Evolutionary conservation across 177 flowering plant species (phyloP), one percentile per base, ranked within the genome.

Genomic region (Vitis hybrid): DNA sequence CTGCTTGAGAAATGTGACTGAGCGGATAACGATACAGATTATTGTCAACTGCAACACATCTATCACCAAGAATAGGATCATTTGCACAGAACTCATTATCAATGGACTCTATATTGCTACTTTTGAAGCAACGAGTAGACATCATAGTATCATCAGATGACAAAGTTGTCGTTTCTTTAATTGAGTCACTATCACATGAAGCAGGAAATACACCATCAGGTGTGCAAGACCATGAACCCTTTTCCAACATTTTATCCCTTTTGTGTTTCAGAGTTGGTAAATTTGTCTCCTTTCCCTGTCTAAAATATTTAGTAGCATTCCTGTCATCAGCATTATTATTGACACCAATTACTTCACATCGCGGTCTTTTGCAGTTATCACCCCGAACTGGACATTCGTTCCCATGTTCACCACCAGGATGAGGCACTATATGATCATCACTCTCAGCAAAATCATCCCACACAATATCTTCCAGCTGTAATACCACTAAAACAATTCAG

Each of bases 401-500:
- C 18, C n/a, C 62, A 59, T 35, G 68, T 64, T 64, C 73, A 52
- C 56, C 56, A 70, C 57, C 59, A 72, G 84, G 83, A 69, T 81
- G 85, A 72, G 91, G 93, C 59, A 91, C 98, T 78, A 90, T 85
- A 83, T 86, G 92, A 75, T 91, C 95, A 67, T 81, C 90, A 75
- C 75, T 81, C 52, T 56, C 88, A 63, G 79, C 76, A 79, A 90
- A 74, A 66, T 84, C 91, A 71, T 85, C 88, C 96, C 96, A 88
- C 17, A 77, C 75, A 74, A 79, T 80, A 78, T 83, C 94, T 77
- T 84, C 89, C 64, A 91, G 77, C 97, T 93, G 94, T 60, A 72
- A 74, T 59, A 78, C 17, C 59, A 82, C 32, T 13, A 51, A 76
- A 35, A 81, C 17, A 70, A 64, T 52, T 78, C 58, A 76, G 70